Evolutionary conservation across 2,329 filamentous ascomycete genomes (phyloP).

Genomic region (Aphanocladium album): DNA sequence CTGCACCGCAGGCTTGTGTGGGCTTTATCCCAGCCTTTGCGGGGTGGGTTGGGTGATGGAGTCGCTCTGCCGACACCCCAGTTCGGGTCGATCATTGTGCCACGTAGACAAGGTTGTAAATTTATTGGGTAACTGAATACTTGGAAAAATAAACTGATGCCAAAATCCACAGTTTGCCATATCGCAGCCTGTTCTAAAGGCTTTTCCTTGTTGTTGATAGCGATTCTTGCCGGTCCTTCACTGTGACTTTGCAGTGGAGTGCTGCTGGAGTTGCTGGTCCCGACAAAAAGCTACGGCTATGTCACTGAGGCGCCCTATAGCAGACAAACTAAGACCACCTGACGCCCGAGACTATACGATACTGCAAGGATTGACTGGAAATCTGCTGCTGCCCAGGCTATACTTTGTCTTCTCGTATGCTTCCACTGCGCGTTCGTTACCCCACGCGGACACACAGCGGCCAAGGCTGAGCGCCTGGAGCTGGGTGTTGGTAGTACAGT

Average conservation of each 20-base stretch:
- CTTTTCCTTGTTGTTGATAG: not conserved
- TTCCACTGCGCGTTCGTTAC: not conserved
- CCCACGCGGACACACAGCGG: not conserved
- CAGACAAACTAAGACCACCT: not conserved
- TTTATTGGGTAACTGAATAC: not conserved
- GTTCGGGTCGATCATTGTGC: not conserved
- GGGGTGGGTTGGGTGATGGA: slow-evolving; percentile 12
- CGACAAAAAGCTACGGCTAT: not conserved
- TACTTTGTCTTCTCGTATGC: not conserved
- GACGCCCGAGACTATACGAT: not conserved
- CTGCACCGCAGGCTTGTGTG: not conserved
- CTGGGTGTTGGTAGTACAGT: not conserved
- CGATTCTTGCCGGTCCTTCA: not conserved
- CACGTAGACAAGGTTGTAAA: not conserved
- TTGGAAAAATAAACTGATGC: not conserved
- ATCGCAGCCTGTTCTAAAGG: not conserved
- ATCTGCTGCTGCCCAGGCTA: not conserved
- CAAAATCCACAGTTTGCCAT: too few species aligned
- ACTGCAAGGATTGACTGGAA: not conserved
- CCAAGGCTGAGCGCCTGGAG: not conserved
- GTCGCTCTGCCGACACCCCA: not conserved
- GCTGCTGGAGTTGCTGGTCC: not conserved
- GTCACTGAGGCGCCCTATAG: not conserved
- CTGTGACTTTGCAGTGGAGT: not conserved
- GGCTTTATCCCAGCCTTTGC: slow-evolving; percentile 5